phyloP scores from a whole-genome alignment of 805 yeast genomes.

The Cyberlindnera saturnus region DNA sequence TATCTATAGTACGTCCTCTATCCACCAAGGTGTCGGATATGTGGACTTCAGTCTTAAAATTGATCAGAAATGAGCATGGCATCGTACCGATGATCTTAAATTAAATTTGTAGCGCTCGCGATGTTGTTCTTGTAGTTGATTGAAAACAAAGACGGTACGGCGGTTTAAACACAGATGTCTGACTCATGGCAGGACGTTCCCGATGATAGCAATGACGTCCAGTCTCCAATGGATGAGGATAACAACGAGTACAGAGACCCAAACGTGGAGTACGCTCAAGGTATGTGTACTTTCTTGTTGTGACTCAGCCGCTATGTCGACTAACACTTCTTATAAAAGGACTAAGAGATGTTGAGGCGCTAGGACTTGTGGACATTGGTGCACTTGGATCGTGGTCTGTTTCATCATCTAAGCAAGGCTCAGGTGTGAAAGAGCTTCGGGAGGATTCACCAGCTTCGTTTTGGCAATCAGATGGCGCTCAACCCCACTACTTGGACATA shows the following conservation, averaged over 20 bases:
- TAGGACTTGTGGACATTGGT: constrained; percentile 69
- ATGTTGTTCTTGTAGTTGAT: not conserved
- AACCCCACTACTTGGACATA: constrained; percentile 77
- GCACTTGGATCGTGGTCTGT: constrained; percentile 80
- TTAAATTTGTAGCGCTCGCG: no score
- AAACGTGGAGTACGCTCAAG: constrained; percentile 13
- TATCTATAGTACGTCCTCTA: constrained; percentile 82
- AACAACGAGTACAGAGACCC: constrained; percentile 5
- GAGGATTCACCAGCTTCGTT: constrained; percentile 65
- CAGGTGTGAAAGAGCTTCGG: constrained; percentile 63
- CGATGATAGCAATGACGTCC: constrained; percentile 10
- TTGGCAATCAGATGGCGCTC: constrained; percentile 95
- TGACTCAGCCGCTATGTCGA: not conserved
- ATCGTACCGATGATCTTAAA: no score
- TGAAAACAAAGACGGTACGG: not conserved
- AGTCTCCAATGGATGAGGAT: constrained; percentile 1
- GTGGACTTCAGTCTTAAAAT: constrained; percentile 84
- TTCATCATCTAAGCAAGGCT: constrained; percentile 69
- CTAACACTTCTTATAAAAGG: constrained; percentile 27
- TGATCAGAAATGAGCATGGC: constrained; percentile 23
- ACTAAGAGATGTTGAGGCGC: constrained; percentile 46
- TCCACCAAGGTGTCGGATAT: constrained; percentile 85
- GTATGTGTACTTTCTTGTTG: constrained; percentile 5
- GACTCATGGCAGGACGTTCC: constrained; percentile 27
- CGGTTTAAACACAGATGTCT: constrained; percentile 12